Evolutionary conservation across 805 yeast species (phyloP), one percentile per base, ranked within the genome.

Genomic region (Cyberlindnera euphorbiiphila): DNA sequence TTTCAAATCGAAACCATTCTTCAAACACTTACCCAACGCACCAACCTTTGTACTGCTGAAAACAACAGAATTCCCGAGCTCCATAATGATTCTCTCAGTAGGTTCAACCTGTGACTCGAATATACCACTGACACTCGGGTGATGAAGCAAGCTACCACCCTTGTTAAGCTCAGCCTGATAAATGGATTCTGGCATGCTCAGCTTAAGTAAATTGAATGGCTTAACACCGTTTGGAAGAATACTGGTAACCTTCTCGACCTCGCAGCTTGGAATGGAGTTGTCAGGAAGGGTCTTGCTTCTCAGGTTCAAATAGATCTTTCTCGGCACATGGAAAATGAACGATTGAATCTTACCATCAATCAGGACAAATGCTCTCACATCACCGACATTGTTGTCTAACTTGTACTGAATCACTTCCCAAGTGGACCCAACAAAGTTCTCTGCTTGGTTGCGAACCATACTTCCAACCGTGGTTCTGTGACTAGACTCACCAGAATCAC

Each of bases 321-420:
- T 81, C 0, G 93, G 89, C 7, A 91, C 76, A 46, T 76, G 81
- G 50, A 93, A 73, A 22, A 71, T 72, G 36, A 91, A 71, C 4
- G 77, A 68, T 55, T 87, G 96, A 16, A 93, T 71, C 50, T 79
- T 81, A 10, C 78, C 81, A 47, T 78, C 77, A 25, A 88, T 77
- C 45, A 73, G 55, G 1, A 81, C 87, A 53, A 69, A 75, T 0
- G 85, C 96, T 41, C 77, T 80, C 21, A 91, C 66, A 34, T 76
- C 81, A n/a, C 97, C 98, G 0, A 86, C 82, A 27, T 50, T 59
- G 1, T 69, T 66, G 28, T 80, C 79, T 9, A 60, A 51, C 42
- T 74, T 74, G 51, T 85, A 78, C 49, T 87, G 88, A 24, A 93
- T 59, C 25, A 93, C 69, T 45, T 88, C 87, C 99, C 99, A 93